phyloP scores from a whole-genome alignment of 148 eudicot species.

The Heliosperma pusillum region DNA sequence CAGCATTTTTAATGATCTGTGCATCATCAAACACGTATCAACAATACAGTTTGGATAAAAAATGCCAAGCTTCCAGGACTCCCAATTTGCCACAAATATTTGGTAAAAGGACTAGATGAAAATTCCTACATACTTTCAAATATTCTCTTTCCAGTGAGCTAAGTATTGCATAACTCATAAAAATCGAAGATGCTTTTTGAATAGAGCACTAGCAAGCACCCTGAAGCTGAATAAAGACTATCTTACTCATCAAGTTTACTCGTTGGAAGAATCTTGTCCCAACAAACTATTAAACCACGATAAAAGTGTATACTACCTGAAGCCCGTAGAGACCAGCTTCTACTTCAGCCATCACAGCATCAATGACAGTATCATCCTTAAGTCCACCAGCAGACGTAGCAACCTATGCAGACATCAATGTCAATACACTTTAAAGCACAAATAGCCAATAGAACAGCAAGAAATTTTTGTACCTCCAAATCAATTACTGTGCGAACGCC shows the following conservation, averaged over 20 bases:
- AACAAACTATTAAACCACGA: neutral
- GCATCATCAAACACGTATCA: conserved; percentile 25
- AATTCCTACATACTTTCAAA: neutral
- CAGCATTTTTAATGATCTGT: conserved; percentile 82
- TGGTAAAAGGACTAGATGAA: neutral
- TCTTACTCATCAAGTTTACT: neutral
- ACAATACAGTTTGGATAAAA: conserved; percentile 14
- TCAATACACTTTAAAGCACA: conserved; percentile 24
- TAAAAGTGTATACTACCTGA: conserved; percentile 48
- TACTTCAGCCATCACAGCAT: conserved; percentile 84
- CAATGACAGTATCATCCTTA: conserved; percentile 50
- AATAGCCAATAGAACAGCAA: conserved; percentile 11
- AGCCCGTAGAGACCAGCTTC: conserved; percentile 86
- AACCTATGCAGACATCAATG: conserved; percentile 39
- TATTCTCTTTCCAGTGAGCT: neutral
- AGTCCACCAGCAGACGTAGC: conserved; percentile 31
- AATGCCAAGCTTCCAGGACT: neutral
- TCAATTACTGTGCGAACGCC: conserved; percentile 30
- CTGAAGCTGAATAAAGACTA: neutral
- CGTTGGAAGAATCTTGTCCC: neutral
- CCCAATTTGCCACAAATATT: neutral
- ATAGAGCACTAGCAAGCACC: conserved; percentile 1
- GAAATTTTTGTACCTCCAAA: conserved; percentile 41
- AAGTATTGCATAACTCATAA: neutral
- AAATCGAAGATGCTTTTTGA: neutral